These are phyloP conservation scores for Moesziomyces parantarcticus DNA, from an alignment of 1,284 basidiomycete species.

Conservation along the genomic window DNA sequence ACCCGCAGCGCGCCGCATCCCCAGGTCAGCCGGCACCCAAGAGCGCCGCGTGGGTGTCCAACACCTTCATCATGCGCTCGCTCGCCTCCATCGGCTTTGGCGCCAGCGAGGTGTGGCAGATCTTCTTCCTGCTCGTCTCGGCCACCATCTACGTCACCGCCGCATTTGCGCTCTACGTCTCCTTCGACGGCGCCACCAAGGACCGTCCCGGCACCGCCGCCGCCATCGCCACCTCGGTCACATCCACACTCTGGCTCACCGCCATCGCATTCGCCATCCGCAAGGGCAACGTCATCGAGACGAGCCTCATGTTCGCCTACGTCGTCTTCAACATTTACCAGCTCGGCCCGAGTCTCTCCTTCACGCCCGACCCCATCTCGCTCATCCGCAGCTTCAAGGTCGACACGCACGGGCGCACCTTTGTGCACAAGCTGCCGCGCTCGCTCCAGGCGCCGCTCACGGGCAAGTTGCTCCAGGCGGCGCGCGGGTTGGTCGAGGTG, in stretches of 20 bases:
- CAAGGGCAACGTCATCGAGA: conserved; percentile 67
- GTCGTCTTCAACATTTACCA: conserved; percentile 66
- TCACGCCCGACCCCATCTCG: conserved; percentile 62
- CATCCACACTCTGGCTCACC: conserved; percentile 63
- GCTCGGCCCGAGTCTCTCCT: conserved; percentile 55
- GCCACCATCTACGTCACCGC: conserved; percentile 64
- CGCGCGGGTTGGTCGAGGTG: conserved; percentile 42
- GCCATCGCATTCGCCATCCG: conserved; percentile 65
- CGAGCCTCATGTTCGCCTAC: conserved; percentile 64
- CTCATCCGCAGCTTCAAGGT: conserved; percentile 64
- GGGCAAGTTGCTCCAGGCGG: conserved; percentile 41
- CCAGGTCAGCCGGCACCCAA: conserved; percentile 2
- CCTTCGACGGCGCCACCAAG: conserved; percentile 61
- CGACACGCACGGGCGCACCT: conserved; percentile 35
- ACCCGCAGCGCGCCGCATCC: conserved; percentile 74
- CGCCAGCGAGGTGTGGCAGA: conserved; percentile 63
- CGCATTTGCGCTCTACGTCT: conserved; percentile 59
- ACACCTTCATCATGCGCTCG: conserved; percentile 47
- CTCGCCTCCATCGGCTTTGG: conserved; percentile 59
- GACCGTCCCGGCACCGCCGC: conserved; percentile 57
- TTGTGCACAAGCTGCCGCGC: conserved; percentile 33
- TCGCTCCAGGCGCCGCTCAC: conserved; percentile 30
- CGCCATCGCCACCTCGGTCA: conserved; percentile 61
- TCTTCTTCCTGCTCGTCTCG: conserved; percentile 62
- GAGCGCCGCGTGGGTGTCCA: conserved; percentile 34